phyloP scores from a whole-genome alignment of 1,139 yeast species.

The Blastobotrys indianensis region DNA sequence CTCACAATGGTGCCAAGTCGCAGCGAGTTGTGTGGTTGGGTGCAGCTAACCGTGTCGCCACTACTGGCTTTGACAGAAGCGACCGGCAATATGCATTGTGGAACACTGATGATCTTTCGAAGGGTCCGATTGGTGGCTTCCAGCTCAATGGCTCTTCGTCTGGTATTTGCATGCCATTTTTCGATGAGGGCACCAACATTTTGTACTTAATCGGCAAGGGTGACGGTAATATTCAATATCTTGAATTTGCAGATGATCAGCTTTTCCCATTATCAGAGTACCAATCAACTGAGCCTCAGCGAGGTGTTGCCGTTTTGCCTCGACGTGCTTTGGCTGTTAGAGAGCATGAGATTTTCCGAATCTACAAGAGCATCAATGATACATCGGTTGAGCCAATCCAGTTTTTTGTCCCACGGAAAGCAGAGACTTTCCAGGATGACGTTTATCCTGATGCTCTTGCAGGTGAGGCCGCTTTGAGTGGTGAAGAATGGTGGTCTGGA shows the following conservation, averaged over 20 bases:
- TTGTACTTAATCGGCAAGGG: constrained; percentile 95
- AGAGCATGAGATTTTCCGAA: constrained; percentile 76
- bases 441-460: constrained; percentile 91
- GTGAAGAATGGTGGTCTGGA: constrained; percentile 76
- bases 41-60: constrained; percentile 71
- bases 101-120: constrained; percentile 67
- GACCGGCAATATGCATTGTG: constrained; percentile 95
- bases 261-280: constrained; percentile 78
- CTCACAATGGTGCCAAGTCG: constrained; percentile 90
- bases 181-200: constrained; percentile 72
- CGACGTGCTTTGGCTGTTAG: constrained; percentile 70
- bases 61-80: constrained; percentile 95
- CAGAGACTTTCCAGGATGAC: constrained; percentile 88
- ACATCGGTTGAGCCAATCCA: constrained; percentile 80
- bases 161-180: constrained; percentile 88
- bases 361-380: constrained; percentile 82
- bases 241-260: constrained; percentile 71
- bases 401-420: constrained; percentile 86
- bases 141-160: constrained; percentile 81
- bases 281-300: constrained; percentile 85
- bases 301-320: constrained; percentile 91
- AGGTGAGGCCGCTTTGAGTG: constrained; percentile 65
- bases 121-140: constrained; percentile 88
- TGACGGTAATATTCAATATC: constrained; percentile 94
- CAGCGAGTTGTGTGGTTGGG: constrained; percentile 89